Evolutionary conservation across 2,329 filamentous ascomycete genomes (phyloP), one percentile per base, ranked within the genome.

Genomic region (Claviceps fusiformis): DNA sequence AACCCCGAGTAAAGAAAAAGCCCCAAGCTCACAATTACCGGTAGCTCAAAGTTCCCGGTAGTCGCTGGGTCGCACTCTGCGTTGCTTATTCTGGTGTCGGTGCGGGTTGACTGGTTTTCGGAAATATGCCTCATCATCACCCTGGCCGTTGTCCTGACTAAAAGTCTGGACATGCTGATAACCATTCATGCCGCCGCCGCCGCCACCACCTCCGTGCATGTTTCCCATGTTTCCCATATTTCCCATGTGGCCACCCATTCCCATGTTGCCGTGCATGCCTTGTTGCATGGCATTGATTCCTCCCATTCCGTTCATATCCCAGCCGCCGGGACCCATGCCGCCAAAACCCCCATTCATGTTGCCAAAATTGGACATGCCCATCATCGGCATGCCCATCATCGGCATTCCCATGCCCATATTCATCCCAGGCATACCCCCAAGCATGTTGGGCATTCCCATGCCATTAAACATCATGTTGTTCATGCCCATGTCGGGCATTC

Each of bases 81-180:
- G 82, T 63, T 89, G 85, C 63, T 87, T 81, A 65, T 90, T 89
- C 69, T 91, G 86, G 66, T 93, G 88, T 52, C 93, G 82, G 66
- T 95, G 88, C 2, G 91, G 92, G 67, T 98, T 98, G 59, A 97
- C 88, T 0, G 93, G 93, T 69, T 95, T 92, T 56, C 93, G 82
- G 68, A 97, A 95, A 71, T 98, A 98, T 7, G 93, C 88, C 57
- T 90, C 89, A 56, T 95, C 90, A 55, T 95, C 89, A 59, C 82
- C 82, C 56, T 79, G 83, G 2, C 51, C 56, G 33, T n/a, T 51
- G 13, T 78, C 77, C 57, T 74, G 73, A 1, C 69, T 64, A 51
- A 77, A 77, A 61, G 73, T 73, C 58, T 63, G 64, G 10, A 63
- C 66, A 45, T 65, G 67, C 56, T 65, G 65, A 58, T 64, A 70